Conservation (phyloP, 2,329 filamentous ascomycete species). For the Ophiostoma novo-ulmi region DNA sequence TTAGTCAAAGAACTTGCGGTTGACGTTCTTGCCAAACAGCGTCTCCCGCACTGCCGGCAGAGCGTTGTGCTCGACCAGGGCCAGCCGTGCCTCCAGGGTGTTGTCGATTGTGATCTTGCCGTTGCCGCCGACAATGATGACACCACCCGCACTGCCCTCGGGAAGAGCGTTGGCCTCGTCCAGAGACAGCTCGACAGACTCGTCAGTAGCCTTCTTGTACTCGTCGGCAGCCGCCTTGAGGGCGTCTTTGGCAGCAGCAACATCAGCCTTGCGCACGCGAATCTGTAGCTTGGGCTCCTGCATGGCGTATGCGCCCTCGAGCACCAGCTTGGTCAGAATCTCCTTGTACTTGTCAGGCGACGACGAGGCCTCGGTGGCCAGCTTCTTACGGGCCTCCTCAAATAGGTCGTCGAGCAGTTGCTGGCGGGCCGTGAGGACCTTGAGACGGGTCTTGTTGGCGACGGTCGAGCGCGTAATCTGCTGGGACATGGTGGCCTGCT, state of each 20-base stretch:
- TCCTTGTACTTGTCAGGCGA: conserved; percentile 70
- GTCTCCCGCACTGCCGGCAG: conserved; percentile 79
- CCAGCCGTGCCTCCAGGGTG: conserved; percentile 88
- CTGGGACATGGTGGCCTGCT: conserved; percentile 96
- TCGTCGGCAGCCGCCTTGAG: conserved; percentile 70
- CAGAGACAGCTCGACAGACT: conserved; percentile 63
- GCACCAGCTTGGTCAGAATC: conserved; percentile 71
- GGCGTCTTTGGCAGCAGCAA: conserved; percentile 64
- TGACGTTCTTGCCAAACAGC: conserved; percentile 89
- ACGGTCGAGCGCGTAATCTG: conserved; percentile 97
- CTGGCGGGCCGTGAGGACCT: conserved; percentile 80
- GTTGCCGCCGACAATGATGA: conserved; percentile 70
- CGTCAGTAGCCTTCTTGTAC: conserved; percentile 73
- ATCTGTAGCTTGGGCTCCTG: conserved; percentile 72
- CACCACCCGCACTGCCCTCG: conserved; percentile 67
- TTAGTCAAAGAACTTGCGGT: conserved; percentile 90
- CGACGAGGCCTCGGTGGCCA: conserved; percentile 57
- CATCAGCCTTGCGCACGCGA: conserved; percentile 72
- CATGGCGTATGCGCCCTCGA: conserved; percentile 87
- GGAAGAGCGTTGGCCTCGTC: conserved; percentile 76
- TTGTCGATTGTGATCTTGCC: conserved; percentile 99
- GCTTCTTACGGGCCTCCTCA: conserved; percentile 68
- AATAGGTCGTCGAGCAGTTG: conserved; percentile 88
- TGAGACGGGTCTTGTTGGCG: conserved; percentile 90
- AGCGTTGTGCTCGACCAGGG: conserved; percentile 75